Conservation (phyloP, 2,329 filamentous ascomycete genomes). For the Colletotrichum higginsianum region DNA sequence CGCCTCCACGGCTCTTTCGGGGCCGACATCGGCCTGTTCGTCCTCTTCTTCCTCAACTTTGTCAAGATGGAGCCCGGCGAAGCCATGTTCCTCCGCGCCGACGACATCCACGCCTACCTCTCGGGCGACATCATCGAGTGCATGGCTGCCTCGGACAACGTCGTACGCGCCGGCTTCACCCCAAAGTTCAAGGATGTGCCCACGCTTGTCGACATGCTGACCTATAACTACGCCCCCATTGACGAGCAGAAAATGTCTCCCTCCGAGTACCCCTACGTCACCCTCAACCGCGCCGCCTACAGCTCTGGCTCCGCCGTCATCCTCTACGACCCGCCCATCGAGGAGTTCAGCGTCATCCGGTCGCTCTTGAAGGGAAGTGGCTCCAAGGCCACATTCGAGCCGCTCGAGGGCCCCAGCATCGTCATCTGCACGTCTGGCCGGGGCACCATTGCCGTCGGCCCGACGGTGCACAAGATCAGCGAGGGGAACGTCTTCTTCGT, state of each 20-base stretch:
- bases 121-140: constrained; percentile 97
- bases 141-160: constrained; percentile 99
- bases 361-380: constrained; percentile 79
- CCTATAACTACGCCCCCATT: constrained; percentile 95
- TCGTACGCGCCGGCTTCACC: constrained; percentile 96
- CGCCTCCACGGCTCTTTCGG: constrained; percentile 89
- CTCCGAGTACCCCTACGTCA: constrained; percentile 86
- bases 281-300: constrained; percentile 86
- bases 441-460: constrained; percentile 88
- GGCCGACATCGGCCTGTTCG: constrained; percentile 91
- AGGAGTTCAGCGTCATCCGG: constrained; percentile 93
- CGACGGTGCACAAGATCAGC: constrained; percentile 81
- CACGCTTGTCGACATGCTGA: constrained; percentile 91
- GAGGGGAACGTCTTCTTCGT: constrained; percentile 87
- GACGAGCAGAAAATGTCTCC: constrained; percentile 94
- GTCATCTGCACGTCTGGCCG: constrained; percentile 89
- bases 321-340: constrained; percentile 95
- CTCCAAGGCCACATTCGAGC: constrained; percentile 90
- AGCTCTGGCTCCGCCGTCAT: constrained; percentile 79
- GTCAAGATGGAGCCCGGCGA: constrained; percentile 90
- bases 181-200: constrained; percentile 98
- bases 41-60: constrained; percentile 97
- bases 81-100: constrained; percentile 94
- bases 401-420: constrained; percentile 90
- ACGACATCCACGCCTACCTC: constrained; percentile 97